phyloP scores from a whole-genome alignment of 2,329 filamentous ascomycete species.

The Claviceps africana region DNA sequence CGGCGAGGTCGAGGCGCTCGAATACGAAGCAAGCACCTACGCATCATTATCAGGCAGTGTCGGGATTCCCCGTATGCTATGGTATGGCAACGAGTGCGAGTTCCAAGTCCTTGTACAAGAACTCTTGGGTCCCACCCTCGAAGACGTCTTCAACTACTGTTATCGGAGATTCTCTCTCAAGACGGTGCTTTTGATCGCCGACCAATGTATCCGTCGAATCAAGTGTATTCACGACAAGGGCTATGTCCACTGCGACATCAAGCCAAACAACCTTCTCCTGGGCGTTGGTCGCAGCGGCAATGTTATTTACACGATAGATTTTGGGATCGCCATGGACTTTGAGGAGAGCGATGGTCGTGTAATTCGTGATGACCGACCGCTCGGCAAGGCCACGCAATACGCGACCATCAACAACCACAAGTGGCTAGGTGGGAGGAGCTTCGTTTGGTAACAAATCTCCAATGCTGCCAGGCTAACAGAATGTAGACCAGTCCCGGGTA shows the following conservation, averaged over 20 bases:
- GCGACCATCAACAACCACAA: constrained; percentile 2
- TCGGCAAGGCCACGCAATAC: background rate
- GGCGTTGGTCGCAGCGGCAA: constrained; percentile 97
- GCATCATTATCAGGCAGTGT: constrained; percentile 85
- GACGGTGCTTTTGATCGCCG: constrained; percentile 88
- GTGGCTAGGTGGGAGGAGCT: background rate
- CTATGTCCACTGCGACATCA: constrained; percentile 99
- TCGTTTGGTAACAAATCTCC: too few relatives aligned
- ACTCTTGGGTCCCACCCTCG: constrained; percentile 83
- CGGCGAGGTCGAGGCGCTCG: constrained; percentile 95
- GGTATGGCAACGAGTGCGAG: constrained; percentile 98
- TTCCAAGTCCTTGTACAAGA: constrained; percentile 99
- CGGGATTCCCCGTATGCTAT: constrained; percentile 94
- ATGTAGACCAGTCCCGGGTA: background rate
- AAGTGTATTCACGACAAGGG: constrained; percentile 99
- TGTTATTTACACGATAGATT: constrained; percentile 98
- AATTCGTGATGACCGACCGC: background rate
- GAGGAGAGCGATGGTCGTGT: background rate
- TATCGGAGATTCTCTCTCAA: constrained; percentile 98
- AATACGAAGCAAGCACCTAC: constrained; percentile 94
- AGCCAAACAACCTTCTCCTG: constrained; percentile 99
- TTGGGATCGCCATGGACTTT: constrained; percentile 56
- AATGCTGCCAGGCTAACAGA: background rate
- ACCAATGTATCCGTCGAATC: constrained; percentile 96
- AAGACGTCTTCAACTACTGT: constrained; percentile 99